A percentile compares a stretch with the other conserved stretches of the same genome.
These are phyloP conservation scores for Scolecobasidium constrictum DNA, from an alignment of 2,329 filamentous ascomycete species.

Conservation along the genomic window DNA sequence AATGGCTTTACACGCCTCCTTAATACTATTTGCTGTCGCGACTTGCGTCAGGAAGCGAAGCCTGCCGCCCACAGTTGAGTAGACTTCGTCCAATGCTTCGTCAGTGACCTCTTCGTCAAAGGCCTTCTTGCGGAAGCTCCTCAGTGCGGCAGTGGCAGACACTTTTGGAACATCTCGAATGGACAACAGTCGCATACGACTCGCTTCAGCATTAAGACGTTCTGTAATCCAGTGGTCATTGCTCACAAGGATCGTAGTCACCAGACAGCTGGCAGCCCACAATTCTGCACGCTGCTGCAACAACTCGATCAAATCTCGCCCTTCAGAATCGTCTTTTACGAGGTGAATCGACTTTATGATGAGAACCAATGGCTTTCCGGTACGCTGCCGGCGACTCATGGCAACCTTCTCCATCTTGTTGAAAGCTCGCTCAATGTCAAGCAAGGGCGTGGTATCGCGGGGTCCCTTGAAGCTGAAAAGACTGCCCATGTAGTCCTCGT, in stretches of 20 bases:
- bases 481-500: slow-evolving; percentile 94
- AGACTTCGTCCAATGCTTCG: slow-evolving; percentile 61
- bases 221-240: slow-evolving; percentile 99
- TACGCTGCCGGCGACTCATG: slow-evolving; percentile 50
- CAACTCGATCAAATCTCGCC: slow-evolving; percentile 85
- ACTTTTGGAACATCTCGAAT: slow-evolving; percentile 72
- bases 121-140: slow-evolving; percentile 71
- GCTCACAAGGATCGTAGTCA: slow-evolving; percentile 88
- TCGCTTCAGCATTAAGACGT: slow-evolving; percentile 80
- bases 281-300: slow-evolving; percentile 92
- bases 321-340: slow-evolving; percentile 81
- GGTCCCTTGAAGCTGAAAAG: slow-evolving; percentile 93
- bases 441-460: slow-evolving; percentile 77
- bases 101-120: slow-evolving; percentile 49
- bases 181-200: slow-evolving; percentile 86
- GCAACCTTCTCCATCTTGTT: slow-evolving; percentile 98
- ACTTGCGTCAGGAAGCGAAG: slow-evolving; percentile 81
- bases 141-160: slow-evolving; percentile 65
- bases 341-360: slow-evolving; percentile 94
- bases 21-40: slow-evolving; percentile 75
- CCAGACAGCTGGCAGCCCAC: slow-evolving; percentile 86
- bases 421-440: slow-evolving; percentile 92
- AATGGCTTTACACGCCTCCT: slow-evolving; percentile 63
- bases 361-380: slow-evolving; percentile 66
- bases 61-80: slow-evolving; percentile 76